Evolutionary conservation across 306 rosid species (phyloP).

Genomic region (Ormosia semicastrata): DNA sequence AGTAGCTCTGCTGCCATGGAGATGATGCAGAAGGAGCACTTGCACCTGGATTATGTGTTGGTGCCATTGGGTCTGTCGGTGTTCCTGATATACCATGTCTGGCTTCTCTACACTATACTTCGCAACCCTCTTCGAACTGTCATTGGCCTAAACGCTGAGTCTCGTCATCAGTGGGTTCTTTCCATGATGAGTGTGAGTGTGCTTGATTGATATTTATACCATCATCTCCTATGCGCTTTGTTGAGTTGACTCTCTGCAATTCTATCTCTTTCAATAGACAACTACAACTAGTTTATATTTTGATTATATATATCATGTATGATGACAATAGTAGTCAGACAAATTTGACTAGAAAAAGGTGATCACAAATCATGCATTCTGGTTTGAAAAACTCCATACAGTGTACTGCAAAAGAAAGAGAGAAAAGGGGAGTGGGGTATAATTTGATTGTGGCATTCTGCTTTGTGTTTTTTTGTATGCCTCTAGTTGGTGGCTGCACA

Average conservation of each 20-base stretch:
- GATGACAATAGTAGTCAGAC: neutral
- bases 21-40: constrained; percentile 45
- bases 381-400: neutral
- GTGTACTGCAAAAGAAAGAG: neutral
- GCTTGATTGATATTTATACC: neutral
- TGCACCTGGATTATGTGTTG: constrained; percentile 53
- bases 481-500: neutral
- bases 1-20: neutral
- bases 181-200: constrained; percentile 71
- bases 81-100: constrained; percentile 52
- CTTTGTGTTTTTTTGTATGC: neutral
- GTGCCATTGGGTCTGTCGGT: constrained; percentile 67
- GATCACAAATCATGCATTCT: neutral
- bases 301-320: neutral
- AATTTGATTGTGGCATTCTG: neutral
- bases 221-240: neutral
- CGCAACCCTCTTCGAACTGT: constrained; percentile 63
- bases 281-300: neutral
- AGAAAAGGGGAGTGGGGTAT: neutral
- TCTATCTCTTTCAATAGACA: neutral
- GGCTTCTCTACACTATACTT: constrained; percentile 52
- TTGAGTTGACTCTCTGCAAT: neutral
- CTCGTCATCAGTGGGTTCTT: constrained; percentile 80
- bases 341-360: neutral
- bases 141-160: constrained; percentile 69